Base-by-base conservation (phyloP, 78 protist species). In the Capsaspora owczarzaki region DNA sequence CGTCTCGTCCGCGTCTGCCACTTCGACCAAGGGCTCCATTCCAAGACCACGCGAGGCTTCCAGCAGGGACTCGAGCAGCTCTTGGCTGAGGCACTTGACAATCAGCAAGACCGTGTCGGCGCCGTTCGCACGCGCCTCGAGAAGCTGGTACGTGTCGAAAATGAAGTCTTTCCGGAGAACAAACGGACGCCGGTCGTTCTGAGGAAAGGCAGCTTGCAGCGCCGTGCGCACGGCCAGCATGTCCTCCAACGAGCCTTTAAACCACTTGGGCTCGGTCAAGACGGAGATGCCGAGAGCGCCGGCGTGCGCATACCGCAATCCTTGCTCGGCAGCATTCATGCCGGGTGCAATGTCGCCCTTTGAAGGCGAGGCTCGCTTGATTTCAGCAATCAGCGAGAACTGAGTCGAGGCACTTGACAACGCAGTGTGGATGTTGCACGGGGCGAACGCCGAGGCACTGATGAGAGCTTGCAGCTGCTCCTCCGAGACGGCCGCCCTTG, bases 1-100 rank as follows among this genome's bases (percentile, higher is more conserved):
- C 79, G 51, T 68, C 51, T 63, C 79, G 49, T 40, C 70, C 1
- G 74, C 42, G 43, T n/a, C 75, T 69, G 60, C 29, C n/a, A 83
- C 87, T 86, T 85, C 87, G 5, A 88, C 92, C 20, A 84, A 56
- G 31, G 89, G 91, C 85, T 88, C 91, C 88, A 88, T 81, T 19
- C 88, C 88, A 23, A 81, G 81, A 0, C 19, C 12, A 23, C 88
- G 83, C 27, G 79, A 31, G 27, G 38, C 51, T 0, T 0, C n/a
- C 46, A 86, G 44, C 38, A 82, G 61, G 14, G 40, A 56, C 4
- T 3, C 10, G 66, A 56, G n/a, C 20, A 25, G 14, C n/a, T 33
- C 46, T 61, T 35, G 29, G 1, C 44, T 43, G 25, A 81, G 44
- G 37, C 46, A 0, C 35, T 82, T 79, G 31, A 89, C 93, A 71